phyloP scores from a whole-genome alignment of 495 filamentous ascomycete species.

The Neurospora sp. region DNA sequence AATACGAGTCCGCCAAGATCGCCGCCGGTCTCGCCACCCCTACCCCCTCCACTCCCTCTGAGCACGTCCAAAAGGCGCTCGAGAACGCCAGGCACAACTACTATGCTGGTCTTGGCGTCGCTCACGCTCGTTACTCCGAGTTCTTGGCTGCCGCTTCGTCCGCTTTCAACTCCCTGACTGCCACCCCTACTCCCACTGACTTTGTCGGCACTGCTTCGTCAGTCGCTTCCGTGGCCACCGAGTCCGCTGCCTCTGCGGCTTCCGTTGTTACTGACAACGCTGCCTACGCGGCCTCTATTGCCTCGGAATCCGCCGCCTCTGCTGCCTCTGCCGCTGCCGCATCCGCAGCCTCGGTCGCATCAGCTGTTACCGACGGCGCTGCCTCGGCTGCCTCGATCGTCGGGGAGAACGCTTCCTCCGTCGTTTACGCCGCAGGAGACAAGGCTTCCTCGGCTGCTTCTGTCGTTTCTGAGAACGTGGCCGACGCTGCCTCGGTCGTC shows the following conservation, averaged over 20 bases:
- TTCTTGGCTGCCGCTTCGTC: slow-evolving; percentile 60
- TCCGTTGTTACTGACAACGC: slow-evolving; percentile 22
- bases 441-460: slow-evolving; percentile 18
- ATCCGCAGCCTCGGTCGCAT: slow-evolving; percentile 20
- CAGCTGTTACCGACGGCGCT: slow-evolving; percentile 6
- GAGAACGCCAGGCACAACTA: slow-evolving; percentile 59
- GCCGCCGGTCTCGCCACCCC: slow-evolving; percentile 41
- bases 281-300: slow-evolving; percentile 16
- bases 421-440: slow-evolving; percentile 11
- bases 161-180: slow-evolving; percentile 42
- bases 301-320: slow-evolving; percentile 22
- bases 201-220: slow-evolving; percentile 32
- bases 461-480: slow-evolving; percentile 16
- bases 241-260: slow-evolving; percentile 21
- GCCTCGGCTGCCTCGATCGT: slow-evolving; percentile 27
- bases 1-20: slow-evolving; percentile 49
- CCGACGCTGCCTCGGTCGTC: slow-evolving; percentile 17
- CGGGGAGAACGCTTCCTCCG: slow-evolving; percentile 21
- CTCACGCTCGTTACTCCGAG: slow-evolving; percentile 65
- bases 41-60: slow-evolving; percentile 39
- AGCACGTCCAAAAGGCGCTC: slow-evolving; percentile 42
- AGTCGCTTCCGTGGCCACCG: slow-evolving; percentile 18
- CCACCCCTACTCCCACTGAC: slow-evolving; percentile 39
- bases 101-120: slow-evolving; percentile 65
- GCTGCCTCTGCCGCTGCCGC: slow-evolving; percentile 40